These are phyloP conservation scores for Debaryomyces maramus DNA, from an alignment of 805 yeast species.

Conservation along the genomic window DNA sequence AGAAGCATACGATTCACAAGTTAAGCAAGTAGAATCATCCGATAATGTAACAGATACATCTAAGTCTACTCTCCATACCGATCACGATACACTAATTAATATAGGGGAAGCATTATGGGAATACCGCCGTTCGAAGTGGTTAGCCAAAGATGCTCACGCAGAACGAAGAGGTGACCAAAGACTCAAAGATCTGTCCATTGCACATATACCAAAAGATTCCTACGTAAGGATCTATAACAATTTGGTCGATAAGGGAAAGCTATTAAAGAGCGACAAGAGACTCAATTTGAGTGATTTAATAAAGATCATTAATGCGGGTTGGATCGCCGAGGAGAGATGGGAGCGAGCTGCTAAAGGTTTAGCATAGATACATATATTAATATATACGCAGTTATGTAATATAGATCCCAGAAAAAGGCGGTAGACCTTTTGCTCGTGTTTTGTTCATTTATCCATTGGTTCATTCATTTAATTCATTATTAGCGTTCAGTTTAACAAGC, in stretches of 20 bases:
- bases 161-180: slow-evolving; percentile 9
- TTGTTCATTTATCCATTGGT: neutral
- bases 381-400: too few relatives aligned
- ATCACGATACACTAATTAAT: slow-evolving; percentile 11
- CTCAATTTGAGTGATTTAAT: slow-evolving; percentile 74
- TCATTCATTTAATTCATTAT: slow-evolving; percentile 2
- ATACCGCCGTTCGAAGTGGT: slow-evolving; percentile 68
- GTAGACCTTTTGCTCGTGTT: too few relatives aligned
- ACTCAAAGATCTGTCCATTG: slow-evolving; percentile 20
- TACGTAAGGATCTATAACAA: slow-evolving; percentile 65
- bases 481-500: slow-evolving; percentile 15
- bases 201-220: slow-evolving; percentile 47
- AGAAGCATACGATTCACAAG: slow-evolving; percentile 18
- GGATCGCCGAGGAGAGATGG: slow-evolving; percentile 81
- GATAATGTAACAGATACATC: slow-evolving; percentile 5
- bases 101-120: slow-evolving; percentile 70
- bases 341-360: slow-evolving; percentile 48
- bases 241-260: slow-evolving; percentile 68
- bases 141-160: slow-evolving; percentile 25
- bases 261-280: slow-evolving; percentile 56
- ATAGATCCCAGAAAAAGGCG: too few relatives aligned
- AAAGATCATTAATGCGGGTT: slow-evolving; percentile 75
- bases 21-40: neutral
- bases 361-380: slow-evolving; percentile 22
- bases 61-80: slow-evolving; percentile 7